Percentiles rank a stretch among this genome's conserved stretches.
These are phyloP conservation scores for Aspergillus cejpii DNA, from an alignment of 2,329 filamentous ascomycete species.

Conservation along the genomic window DNA sequence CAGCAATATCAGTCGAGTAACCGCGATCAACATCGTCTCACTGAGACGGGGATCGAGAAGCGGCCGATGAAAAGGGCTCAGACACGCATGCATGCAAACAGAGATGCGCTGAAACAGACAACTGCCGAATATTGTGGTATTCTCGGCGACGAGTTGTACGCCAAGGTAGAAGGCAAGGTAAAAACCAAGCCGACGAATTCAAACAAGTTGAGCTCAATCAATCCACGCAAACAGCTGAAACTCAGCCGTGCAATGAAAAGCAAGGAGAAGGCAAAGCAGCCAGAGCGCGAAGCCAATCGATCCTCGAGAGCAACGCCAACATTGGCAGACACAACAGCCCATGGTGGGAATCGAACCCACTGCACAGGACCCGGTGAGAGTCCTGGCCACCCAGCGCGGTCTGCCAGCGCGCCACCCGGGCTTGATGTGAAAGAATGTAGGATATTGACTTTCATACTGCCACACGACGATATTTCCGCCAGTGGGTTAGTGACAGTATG, in stretches of 20 bases:
- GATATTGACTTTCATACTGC: slow-evolving; percentile 10
- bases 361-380: background rate
- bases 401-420: slow-evolving; percentile 10
- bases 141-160: background rate
- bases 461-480: slow-evolving; percentile 1
- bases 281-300: background rate
- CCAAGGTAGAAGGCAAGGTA: background rate
- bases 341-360: slow-evolving; percentile 1
- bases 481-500: slow-evolving; percentile 6
- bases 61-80: background rate
- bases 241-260: background rate
- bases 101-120: background rate
- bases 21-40: background rate
- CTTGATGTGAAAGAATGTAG: slow-evolving; percentile 8
- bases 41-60: background rate
- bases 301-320: background rate
- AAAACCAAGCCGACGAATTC: background rate
- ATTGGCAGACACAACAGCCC: background rate
- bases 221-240: background rate
- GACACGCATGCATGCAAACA: background rate
- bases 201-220: background rate
- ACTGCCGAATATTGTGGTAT: background rate
- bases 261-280: background rate
- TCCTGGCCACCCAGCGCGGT: background rate
- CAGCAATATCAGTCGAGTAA: background rate